Conservation (phyloP, 192 early-diverging fungal genomes). For the Coemansia furcata region DNA sequence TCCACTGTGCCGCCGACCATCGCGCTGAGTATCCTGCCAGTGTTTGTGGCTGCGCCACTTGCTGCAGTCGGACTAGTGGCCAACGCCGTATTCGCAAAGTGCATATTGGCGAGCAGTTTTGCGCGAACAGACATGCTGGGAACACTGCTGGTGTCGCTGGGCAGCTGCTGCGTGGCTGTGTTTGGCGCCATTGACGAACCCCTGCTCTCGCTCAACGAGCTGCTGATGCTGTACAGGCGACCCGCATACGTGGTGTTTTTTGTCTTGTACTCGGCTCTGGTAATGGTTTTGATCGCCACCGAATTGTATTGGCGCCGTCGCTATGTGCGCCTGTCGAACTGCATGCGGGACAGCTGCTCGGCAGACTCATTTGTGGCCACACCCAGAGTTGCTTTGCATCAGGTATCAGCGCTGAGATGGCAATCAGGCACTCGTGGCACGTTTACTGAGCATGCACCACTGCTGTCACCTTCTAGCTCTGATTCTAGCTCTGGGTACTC, state of each 20-base stretch:
- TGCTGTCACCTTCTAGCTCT: neutral
- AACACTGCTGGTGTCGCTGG: conserved; percentile 64
- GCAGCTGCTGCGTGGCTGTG: conserved; percentile 62
- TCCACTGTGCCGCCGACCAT: conserved; percentile 70
- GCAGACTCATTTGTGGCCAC: neutral
- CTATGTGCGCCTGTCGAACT: neutral
- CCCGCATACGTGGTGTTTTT: conserved; percentile 70
- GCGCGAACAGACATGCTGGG: conserved; percentile 60
- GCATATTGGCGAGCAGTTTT: conserved; percentile 65
- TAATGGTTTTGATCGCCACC: conserved; percentile 49
- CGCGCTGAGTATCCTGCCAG: conserved; percentile 73
- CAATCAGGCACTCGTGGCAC: neutral
- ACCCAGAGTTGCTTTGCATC: conserved; percentile 12
- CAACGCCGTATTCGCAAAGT: conserved; percentile 71
- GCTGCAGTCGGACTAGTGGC: conserved; percentile 72
- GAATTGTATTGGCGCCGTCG: conserved; percentile 46
- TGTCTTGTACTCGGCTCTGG: conserved; percentile 52
- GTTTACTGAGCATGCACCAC: neutral
- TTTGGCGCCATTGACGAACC: conserved; percentile 80
- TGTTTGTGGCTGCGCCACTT: conserved; percentile 74
- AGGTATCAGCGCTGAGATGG: neutral
- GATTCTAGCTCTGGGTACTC: conserved; percentile 3
- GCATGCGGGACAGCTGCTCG: neutral
- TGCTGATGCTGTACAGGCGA: conserved; percentile 64
- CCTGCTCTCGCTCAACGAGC: conserved; percentile 61